These are phyloP conservation scores for Coemansia sp. DNA, from an alignment of 192 early-diverging fungal genomes.

Conservation along the genomic window DNA sequence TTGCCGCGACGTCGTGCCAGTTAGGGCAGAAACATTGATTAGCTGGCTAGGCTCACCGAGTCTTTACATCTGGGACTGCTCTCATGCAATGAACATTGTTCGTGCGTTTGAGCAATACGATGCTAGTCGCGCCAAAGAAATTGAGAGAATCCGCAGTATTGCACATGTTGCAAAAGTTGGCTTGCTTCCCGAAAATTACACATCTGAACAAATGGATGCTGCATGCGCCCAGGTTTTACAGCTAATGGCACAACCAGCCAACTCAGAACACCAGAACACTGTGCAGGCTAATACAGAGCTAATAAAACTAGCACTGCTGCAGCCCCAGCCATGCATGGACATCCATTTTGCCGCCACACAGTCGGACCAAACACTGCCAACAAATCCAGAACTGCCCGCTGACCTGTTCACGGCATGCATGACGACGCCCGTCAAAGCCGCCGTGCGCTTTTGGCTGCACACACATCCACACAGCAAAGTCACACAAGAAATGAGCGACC, in stretches of 20 bases:
- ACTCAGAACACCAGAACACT: background rate
- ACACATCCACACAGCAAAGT: slow-evolving; percentile 77
- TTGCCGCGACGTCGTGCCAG: slow-evolving; percentile 76
- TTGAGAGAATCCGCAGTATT: slow-evolving; percentile 39
- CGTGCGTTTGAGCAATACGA: slow-evolving; percentile 84
- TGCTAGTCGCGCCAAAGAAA: slow-evolving; percentile 75
- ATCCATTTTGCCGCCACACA: slow-evolving; percentile 94
- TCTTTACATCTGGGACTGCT: slow-evolving; percentile 96
- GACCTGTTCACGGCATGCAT: slow-evolving; percentile 96
- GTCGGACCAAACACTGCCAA: slow-evolving; percentile 82
- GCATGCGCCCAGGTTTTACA: slow-evolving; percentile 23
- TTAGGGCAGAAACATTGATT: slow-evolving; percentile 83
- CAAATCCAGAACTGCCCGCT: slow-evolving; percentile 93
- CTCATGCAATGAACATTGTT: slow-evolving; percentile 88
- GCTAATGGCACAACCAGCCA: slow-evolving; percentile 10
- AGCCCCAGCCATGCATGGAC: slow-evolving; percentile 60
- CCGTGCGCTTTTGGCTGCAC: slow-evolving; percentile 86
- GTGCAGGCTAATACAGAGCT: slow-evolving; percentile 18
- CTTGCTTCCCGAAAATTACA: slow-evolving; percentile 16
- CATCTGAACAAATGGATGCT: slow-evolving; percentile 5
- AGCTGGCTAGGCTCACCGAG: slow-evolving; percentile 91
- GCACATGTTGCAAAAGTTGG: slow-evolving; percentile 29
- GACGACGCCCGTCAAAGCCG: slow-evolving; percentile 94
- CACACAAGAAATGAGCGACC: slow-evolving; percentile 65
- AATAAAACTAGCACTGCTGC: slow-evolving; percentile 50